These are phyloP conservation scores for Pseudogymnoascus sp. DNA, from an alignment of 2,329 filamentous ascomycete species.

Conservation along the genomic window DNA sequence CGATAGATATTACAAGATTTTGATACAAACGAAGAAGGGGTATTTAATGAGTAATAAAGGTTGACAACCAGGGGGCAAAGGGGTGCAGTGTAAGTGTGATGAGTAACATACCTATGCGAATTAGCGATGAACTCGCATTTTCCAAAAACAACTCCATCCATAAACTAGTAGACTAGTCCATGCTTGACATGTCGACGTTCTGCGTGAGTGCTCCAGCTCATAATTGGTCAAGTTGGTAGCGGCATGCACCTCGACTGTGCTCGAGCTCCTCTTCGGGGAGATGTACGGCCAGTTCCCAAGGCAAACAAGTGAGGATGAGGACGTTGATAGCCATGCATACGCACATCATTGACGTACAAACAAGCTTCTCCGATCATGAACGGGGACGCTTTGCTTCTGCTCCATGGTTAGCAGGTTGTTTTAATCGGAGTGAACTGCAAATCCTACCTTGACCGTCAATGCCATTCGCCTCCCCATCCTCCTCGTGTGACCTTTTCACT, in stretches of 20 bases:
- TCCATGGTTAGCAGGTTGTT: constrained; percentile 17
- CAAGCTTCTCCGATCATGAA: constrained; percentile 20
- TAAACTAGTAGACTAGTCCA: neutral
- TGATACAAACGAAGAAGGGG: constrained; percentile 6
- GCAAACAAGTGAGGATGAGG: constrained; percentile 2
- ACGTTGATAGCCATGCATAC: neutral
- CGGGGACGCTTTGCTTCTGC: constrained; percentile 28
- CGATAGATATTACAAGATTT: constrained; percentile 6
- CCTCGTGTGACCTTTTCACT: constrained; percentile 12
- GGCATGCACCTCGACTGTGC: neutral
- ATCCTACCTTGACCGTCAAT: constrained; percentile 21
- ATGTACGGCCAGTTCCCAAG: neutral
- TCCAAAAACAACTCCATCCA: neutral
- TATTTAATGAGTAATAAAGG: constrained; percentile 1
- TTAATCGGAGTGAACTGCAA: neutral
- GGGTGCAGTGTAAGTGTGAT: neutral
- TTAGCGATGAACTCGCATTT: constrained; percentile 4
- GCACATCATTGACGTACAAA: constrained; percentile 5
- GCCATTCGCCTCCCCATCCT: constrained; percentile 25
- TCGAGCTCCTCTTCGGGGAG: neutral
- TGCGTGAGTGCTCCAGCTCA: neutral
- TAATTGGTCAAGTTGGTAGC: neutral
- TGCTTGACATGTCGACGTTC: neutral
- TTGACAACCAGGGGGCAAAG: neutral
- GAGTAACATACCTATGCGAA: constrained; percentile 8